Conservation (phyloP, 1,139 yeast species). For the Pichia sp. region DNA sequence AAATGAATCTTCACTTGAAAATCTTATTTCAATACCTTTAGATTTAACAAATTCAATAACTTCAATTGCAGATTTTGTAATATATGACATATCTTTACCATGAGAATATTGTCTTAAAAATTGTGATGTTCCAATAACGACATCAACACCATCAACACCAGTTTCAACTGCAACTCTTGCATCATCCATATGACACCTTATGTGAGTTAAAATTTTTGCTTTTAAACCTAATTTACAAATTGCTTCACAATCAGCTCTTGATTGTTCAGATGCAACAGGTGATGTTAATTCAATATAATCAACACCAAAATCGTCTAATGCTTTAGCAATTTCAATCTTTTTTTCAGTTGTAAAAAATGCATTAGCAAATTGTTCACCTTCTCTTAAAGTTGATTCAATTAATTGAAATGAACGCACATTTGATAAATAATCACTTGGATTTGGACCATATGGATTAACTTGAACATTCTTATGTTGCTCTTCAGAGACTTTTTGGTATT, state of each 20-base stretch:
- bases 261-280: conserved; percentile 96
- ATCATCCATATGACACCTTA: conserved; percentile 98
- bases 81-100: conserved; percentile 98
- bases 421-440: conserved; percentile 87
- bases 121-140: conserved; percentile 96
- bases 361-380: conserved; percentile 98
- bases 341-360: conserved; percentile 93
- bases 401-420: conserved; percentile 86
- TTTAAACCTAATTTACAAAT: conserved; percentile 94
- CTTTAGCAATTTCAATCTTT: conserved; percentile 96
- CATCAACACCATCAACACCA: conserved; percentile 99
- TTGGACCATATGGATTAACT: conserved; percentile 87
- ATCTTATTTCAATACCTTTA: conserved; percentile 94
- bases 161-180: conserved; percentile 96
- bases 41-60: conserved; percentile 97
- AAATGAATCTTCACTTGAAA: conserved; percentile 95
- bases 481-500: conserved; percentile 46
- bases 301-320: conserved; percentile 95
- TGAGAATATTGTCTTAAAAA: conserved; percentile 92
- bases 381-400: conserved; percentile 93
- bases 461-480: conserved; percentile 32
- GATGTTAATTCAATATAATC: conserved; percentile 97
- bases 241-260: conserved; percentile 91
- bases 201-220: conserved; percentile 88
- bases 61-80: conserved; percentile 93